phyloP scores from a whole-genome alignment of 129 eudicot species.

The Dittrichia graveolens region DNA sequence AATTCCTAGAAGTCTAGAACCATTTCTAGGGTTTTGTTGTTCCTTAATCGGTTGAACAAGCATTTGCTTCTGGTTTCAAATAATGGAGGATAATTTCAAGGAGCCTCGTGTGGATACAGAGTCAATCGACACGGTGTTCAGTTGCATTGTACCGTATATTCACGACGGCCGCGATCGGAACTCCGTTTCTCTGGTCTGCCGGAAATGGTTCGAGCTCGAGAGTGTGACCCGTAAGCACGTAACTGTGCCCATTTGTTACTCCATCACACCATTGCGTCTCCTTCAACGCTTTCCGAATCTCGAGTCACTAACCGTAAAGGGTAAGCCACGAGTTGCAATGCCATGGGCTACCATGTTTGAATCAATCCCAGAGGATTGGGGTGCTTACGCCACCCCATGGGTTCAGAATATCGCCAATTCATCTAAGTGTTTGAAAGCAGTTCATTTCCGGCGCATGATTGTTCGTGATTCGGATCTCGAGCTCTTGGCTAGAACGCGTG shows the following conservation, averaged over 20 bases:
- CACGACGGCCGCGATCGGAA: constrained; percentile 34
- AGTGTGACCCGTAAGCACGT: constrained; percentile 40
- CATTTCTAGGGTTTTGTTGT: too few species aligned
- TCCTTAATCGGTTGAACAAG: too few species aligned
- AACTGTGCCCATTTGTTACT: constrained; percentile 31
- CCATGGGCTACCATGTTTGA: constrained; percentile 28
- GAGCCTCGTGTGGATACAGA: constrained; percentile 5
- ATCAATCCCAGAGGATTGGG: constrained; percentile 39
- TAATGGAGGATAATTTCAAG: constrained; percentile 25
- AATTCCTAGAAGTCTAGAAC: too few species aligned
- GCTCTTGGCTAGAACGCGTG: constrained; percentile 21
- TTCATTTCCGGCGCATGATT: constrained; percentile 44
- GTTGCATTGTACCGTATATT: constrained; percentile 38
- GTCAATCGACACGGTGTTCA: constrained; percentile 35
- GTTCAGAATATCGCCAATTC: constrained; percentile 19
- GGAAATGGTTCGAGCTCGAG: constrained; percentile 43
- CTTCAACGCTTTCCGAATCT: constrained; percentile 33
- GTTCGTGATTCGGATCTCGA: constrained; percentile 39
- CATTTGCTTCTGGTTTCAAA: too few species aligned
- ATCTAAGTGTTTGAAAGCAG: constrained; percentile 25
- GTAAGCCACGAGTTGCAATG: constrained; percentile 37
- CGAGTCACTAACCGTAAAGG: constrained; percentile 38
- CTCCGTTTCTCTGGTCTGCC: constrained; percentile 40
- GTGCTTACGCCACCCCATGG: constrained; percentile 38
- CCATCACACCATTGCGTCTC: constrained; percentile 34